A percentile compares a stretch with the other conserved stretches of the same genome.
phyloP scores from a whole-genome alignment of 2,329 filamentous ascomycete species.

The Remersonia thermophila region DNA sequence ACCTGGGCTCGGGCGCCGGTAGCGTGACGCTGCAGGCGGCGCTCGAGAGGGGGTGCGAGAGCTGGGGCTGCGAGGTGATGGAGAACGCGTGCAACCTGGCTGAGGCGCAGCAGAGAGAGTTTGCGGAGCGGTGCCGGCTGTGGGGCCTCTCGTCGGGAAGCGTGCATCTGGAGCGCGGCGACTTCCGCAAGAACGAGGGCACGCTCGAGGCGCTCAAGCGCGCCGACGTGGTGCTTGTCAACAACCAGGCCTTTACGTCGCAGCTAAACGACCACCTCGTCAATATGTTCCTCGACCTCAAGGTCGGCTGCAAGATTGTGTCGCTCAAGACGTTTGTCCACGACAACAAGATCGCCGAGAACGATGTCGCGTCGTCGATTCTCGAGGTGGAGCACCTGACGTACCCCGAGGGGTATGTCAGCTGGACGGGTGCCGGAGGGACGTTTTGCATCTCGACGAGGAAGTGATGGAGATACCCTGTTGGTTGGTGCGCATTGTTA shows the following conservation, averaged over 20 bases:
- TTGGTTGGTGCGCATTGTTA: not conserved
- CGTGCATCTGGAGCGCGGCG: constrained; percentile 69
- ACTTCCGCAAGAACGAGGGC: constrained; percentile 63
- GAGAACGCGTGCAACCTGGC: constrained; percentile 75
- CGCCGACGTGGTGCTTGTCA: constrained; percentile 92
- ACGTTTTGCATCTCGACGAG: constrained; percentile 82
- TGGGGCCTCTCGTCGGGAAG: constrained; percentile 77
- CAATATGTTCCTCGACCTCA: constrained; percentile 85
- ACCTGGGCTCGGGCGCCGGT: constrained; percentile 88
- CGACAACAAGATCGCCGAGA: constrained; percentile 62
- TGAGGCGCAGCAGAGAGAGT: constrained; percentile 68
- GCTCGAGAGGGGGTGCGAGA: constrained; percentile 83
- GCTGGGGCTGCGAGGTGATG: constrained; percentile 96
- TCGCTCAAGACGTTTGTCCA: constrained; percentile 87
- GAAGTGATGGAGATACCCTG: constrained; percentile 23
- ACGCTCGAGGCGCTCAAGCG: constrained; percentile 64
- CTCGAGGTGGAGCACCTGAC: constrained; percentile 57
- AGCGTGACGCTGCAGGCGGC: constrained; percentile 93
- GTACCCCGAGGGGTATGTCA: constrained; percentile 63
- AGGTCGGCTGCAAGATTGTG: constrained; percentile 78
- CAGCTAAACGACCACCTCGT: constrained; percentile 74
- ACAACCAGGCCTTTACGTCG: constrained; percentile 93
- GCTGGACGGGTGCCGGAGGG: constrained; percentile 78
- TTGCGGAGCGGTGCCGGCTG: constrained; percentile 68
- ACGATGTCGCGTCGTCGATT: constrained; percentile 69